Conservation (phyloP, 2,329 filamentous ascomycete species). For the Acrocalymma vagum region DNA sequence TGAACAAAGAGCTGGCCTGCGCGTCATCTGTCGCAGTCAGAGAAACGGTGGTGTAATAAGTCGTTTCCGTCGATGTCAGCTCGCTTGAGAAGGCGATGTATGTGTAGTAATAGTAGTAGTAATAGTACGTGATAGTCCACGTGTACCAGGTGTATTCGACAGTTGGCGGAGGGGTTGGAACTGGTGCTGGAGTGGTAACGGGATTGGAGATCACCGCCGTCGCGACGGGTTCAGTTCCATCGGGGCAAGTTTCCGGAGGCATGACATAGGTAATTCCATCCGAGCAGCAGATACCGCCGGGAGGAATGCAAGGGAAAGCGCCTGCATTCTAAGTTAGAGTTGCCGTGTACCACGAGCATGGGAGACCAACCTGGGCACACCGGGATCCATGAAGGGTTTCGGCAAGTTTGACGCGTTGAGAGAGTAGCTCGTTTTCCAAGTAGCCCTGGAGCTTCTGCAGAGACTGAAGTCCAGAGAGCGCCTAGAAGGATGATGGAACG, state of each 20-base stretch:
- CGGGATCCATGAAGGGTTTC: too few relatives aligned
- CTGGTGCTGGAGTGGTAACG: too few relatives aligned
- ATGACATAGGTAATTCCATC: slow-evolving; percentile 5
- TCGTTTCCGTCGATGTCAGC: not conserved
- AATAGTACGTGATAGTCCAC: slow-evolving; percentile 3
- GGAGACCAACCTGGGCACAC: too few relatives aligned
- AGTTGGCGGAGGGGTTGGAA: not conserved
- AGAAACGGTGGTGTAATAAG: slow-evolving; percentile 1
- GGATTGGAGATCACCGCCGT: slow-evolving; percentile 1
- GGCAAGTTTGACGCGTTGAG: too few relatives aligned
- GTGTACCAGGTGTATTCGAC: slow-evolving; percentile 5
- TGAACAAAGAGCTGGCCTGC: slow-evolving; percentile 5
- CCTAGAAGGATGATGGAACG: too few relatives aligned
- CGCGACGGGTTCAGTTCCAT: slow-evolving; percentile 5
- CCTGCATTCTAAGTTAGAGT: too few relatives aligned
- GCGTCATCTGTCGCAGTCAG: slow-evolving; percentile 2
- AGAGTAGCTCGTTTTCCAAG: too few relatives aligned
- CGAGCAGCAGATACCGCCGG: slow-evolving; percentile 10
- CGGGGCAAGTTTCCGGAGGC: slow-evolving; percentile 9
- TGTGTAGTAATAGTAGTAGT: slow-evolving; percentile 8
- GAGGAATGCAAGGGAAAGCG: too few relatives aligned
- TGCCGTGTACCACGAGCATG: too few relatives aligned
- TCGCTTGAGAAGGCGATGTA: slow-evolving; percentile 1
- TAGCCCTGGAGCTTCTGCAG: too few relatives aligned
- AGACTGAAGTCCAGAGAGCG: too few relatives aligned